Percentiles rank a stretch among this genome's conserved stretches.
Evolutionary conservation across 192 early-diverging fungal species (phyloP).

Genomic region (Coemansia sp.): DNA sequence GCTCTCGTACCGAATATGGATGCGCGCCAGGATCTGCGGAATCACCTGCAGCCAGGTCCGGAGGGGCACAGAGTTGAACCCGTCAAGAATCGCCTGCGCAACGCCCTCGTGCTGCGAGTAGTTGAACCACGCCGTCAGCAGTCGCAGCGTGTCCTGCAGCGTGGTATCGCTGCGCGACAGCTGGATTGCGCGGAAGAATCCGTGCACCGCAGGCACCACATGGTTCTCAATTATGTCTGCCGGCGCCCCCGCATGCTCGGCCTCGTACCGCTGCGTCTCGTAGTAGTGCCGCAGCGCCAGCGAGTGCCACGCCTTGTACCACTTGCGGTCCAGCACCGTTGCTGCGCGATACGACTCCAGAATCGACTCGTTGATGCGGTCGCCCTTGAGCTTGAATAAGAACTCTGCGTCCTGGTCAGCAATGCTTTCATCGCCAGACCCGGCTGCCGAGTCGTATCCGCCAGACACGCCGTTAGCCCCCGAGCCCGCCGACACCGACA

Average conservation of each 20-base stretch:
- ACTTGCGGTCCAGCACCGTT: slow-evolving; percentile 85
- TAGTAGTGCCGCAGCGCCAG: slow-evolving; percentile 90
- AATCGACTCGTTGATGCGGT: slow-evolving; percentile 60
- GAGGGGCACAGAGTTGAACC: slow-evolving; percentile 82
- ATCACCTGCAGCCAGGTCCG: slow-evolving; percentile 99
- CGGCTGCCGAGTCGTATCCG: not conserved
- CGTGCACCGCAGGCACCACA: slow-evolving; percentile 83
- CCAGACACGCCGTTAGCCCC: not conserved
- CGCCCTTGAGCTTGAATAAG: slow-evolving; percentile 33
- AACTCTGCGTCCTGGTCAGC: slow-evolving; percentile 20
- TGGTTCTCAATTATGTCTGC: slow-evolving; percentile 63
- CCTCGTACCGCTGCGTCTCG: slow-evolving; percentile 80
- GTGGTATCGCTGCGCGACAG: slow-evolving; percentile 83
- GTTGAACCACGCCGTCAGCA: slow-evolving; percentile 96
- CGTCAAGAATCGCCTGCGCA: slow-evolving; percentile 81
- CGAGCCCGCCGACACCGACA: slow-evolving; percentile 10
- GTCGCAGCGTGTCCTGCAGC: slow-evolving; percentile 91
- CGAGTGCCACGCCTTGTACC: slow-evolving; percentile 99
- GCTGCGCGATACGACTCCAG: slow-evolving; percentile 83
- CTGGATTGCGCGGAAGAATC: slow-evolving; percentile 93
- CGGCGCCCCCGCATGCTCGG: slow-evolving; percentile 61
- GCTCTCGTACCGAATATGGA: slow-evolving; percentile 78
- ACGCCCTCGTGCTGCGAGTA: slow-evolving; percentile 90
- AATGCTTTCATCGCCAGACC: slow-evolving; percentile 7
- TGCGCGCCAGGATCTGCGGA: slow-evolving; percentile 95